These are phyloP conservation scores for Kodamaea sagamina DNA, from an alignment of 805 yeast species.

Conservation along the genomic window DNA sequence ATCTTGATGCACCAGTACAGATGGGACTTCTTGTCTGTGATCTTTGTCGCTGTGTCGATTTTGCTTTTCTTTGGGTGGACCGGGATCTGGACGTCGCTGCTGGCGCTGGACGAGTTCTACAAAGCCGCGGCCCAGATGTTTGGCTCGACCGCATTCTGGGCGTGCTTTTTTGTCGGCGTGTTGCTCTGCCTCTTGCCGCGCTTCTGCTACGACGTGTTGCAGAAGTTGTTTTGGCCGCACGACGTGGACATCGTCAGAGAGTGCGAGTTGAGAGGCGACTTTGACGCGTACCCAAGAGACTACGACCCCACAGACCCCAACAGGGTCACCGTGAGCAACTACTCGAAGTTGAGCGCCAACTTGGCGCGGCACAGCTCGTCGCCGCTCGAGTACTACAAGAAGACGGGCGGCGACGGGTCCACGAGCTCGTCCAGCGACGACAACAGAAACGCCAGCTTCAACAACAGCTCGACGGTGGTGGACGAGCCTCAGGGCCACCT, in stretches of 20 bases:
- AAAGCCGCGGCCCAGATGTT: slow-evolving; percentile 62
- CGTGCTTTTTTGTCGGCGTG: slow-evolving; percentile 56
- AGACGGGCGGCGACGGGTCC: neutral
- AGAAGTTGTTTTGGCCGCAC: slow-evolving; percentile 55
- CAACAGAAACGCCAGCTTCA: slow-evolving; percentile 1
- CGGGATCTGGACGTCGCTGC: slow-evolving; percentile 68
- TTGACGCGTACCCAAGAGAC: slow-evolving; percentile 47
- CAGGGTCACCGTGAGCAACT: slow-evolving; percentile 53
- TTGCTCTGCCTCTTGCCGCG: slow-evolving; percentile 62
- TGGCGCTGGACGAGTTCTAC: slow-evolving; percentile 59
- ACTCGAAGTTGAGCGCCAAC: slow-evolving; percentile 18
- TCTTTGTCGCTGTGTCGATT: slow-evolving; percentile 55
- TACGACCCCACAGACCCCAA: slow-evolving; percentile 60
- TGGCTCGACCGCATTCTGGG: slow-evolving; percentile 68
- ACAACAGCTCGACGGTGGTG: slow-evolving; percentile 10
- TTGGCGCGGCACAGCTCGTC: neutral
- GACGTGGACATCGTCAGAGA: slow-evolving; percentile 77
- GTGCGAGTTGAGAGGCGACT: slow-evolving; percentile 53
- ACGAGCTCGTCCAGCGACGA: slow-evolving; percentile 4
- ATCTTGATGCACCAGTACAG: slow-evolving; percentile 67
- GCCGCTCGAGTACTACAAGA: slow-evolving; percentile 3
- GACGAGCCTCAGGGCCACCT: slow-evolving; percentile 7
- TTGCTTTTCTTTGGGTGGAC: slow-evolving; percentile 71
- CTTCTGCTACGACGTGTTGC: slow-evolving; percentile 50
- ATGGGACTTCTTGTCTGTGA: slow-evolving; percentile 73